phyloP scores from a whole-genome alignment of 1,139 yeast genomes.

The Yamadazyma sp. region DNA sequence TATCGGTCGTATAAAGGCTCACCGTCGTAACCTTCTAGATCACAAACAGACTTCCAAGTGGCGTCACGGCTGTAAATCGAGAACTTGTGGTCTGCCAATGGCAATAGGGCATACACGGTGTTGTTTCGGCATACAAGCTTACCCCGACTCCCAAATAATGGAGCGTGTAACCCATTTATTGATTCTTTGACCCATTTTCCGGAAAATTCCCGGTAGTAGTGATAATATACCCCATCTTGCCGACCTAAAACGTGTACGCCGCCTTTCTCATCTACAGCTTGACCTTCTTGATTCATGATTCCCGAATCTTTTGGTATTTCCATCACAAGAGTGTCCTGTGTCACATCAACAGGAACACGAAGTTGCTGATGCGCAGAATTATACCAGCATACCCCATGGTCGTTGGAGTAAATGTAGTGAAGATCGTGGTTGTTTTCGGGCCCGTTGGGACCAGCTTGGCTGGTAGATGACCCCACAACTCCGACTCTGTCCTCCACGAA shows the following conservation, averaged over 20 bases:
- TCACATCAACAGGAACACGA: slow-evolving; percentile 10
- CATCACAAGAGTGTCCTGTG: slow-evolving; percentile 10
- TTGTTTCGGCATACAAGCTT: slow-evolving; percentile 4
- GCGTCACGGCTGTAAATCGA: neutral
- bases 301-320: slow-evolving; percentile 16
- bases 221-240: slow-evolving; percentile 14
- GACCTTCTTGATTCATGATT: slow-evolving; percentile 21
- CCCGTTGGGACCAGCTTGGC: slow-evolving; percentile 19
- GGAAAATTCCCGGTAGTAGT: slow-evolving; percentile 9
- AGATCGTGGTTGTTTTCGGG: slow-evolving; percentile 18
- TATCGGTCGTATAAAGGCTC: slow-evolving; percentile 10
- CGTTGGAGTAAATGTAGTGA: slow-evolving; percentile 13
- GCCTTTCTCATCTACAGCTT: slow-evolving; percentile 13
- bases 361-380: slow-evolving; percentile 10
- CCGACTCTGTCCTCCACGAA: slow-evolving; percentile 9
- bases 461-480: slow-evolving; percentile 5
- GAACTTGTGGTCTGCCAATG: slow-evolving; percentile 3
- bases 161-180: slow-evolving; percentile 3
- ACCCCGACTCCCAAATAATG: slow-evolving; percentile 9
- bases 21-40: slow-evolving; percentile 4
- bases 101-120: slow-evolving; percentile 5
- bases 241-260: slow-evolving; percentile 17
- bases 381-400: slow-evolving; percentile 15
- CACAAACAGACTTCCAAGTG: slow-evolving; percentile 2
- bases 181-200: slow-evolving; percentile 6